Evolutionary conservation across 306 rosid species (phyloP).

Genomic region (Cicer judaicum): DNA sequence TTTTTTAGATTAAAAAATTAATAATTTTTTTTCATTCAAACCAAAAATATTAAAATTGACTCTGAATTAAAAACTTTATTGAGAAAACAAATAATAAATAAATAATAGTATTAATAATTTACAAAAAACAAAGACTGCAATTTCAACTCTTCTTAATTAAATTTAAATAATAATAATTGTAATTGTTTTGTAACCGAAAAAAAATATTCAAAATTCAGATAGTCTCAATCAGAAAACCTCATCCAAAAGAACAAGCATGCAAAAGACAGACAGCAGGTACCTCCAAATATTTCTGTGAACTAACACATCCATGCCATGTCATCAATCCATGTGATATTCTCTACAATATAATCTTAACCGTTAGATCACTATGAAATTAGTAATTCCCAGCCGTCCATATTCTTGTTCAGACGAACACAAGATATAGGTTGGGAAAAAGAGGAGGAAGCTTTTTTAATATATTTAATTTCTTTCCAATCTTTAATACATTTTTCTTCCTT

Average conservation of each 20-base stretch:
- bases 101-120: neutral
- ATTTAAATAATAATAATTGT: too few relatives aligned
- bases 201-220: constrained; percentile 29
- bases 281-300: constrained; percentile 36
- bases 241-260: constrained; percentile 11
- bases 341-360: constrained; percentile 12
- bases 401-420: constrained; percentile 36
- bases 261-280: constrained; percentile 29
- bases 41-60: too few relatives aligned
- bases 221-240: constrained; percentile 23
- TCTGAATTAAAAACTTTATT: too few relatives aligned
- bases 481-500: constrained; percentile 46
- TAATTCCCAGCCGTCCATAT: constrained; percentile 60
- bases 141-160: neutral
- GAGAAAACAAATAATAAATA: neutral
- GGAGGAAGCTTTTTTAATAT: constrained; percentile 26
- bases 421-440: constrained; percentile 35
- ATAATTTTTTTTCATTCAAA: neutral
- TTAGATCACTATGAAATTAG: constrained; percentile 45
- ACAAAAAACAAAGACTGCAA: neutral
- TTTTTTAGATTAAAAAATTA: neutral
- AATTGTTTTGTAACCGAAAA: neutral
- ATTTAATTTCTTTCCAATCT: constrained; percentile 37
- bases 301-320: constrained; percentile 55
- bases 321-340: constrained; percentile 57